phyloP scores from a whole-genome alignment of 2,329 filamentous ascomycete species.

The Esteya vermicola region DNA sequence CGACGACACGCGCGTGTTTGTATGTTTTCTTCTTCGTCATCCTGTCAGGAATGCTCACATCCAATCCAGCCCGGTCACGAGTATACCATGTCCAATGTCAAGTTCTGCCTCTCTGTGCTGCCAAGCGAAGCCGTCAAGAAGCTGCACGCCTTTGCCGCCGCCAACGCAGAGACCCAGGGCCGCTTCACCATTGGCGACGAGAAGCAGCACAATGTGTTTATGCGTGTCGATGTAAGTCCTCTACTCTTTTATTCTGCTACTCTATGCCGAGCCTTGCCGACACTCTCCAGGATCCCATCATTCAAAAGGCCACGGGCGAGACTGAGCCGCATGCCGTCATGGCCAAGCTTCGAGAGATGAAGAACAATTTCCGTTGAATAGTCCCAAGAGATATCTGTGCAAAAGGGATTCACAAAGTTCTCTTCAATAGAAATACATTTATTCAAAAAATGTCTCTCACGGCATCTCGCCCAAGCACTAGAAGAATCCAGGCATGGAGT shows the following conservation, averaged over 20 bases:
- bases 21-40: slow-evolving; percentile 26
- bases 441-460: no score
- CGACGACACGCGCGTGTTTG: slow-evolving; percentile 83
- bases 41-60: neutral
- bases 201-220: slow-evolving; percentile 96
- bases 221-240: slow-evolving; percentile 57
- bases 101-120: slow-evolving; percentile 66
- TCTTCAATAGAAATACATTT: slow-evolving; percentile 16
- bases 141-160: slow-evolving; percentile 60
- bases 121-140: slow-evolving; percentile 64
- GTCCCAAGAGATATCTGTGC: slow-evolving; percentile 7
- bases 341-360: slow-evolving; percentile 75
- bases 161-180: slow-evolving; percentile 79
- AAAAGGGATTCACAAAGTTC: no score
- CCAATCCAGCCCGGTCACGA: slow-evolving; percentile 74
- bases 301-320: slow-evolving; percentile 74
- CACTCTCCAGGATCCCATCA: slow-evolving; percentile 51
- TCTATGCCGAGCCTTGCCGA: no score
- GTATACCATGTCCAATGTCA: slow-evolving; percentile 94
- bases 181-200: slow-evolving; percentile 96
- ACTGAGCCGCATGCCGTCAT: slow-evolving; percentile 74
- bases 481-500: slow-evolving; percentile 6
- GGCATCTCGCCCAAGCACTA: no score
- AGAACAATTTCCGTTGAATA: slow-evolving; percentile 60
- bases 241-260: neutral